Evolutionary conservation across 2,329 filamentous ascomycete species (phyloP), one percentile per base, ranked within the genome.

Genomic region (Tolypocladium ovalisporum): DNA sequence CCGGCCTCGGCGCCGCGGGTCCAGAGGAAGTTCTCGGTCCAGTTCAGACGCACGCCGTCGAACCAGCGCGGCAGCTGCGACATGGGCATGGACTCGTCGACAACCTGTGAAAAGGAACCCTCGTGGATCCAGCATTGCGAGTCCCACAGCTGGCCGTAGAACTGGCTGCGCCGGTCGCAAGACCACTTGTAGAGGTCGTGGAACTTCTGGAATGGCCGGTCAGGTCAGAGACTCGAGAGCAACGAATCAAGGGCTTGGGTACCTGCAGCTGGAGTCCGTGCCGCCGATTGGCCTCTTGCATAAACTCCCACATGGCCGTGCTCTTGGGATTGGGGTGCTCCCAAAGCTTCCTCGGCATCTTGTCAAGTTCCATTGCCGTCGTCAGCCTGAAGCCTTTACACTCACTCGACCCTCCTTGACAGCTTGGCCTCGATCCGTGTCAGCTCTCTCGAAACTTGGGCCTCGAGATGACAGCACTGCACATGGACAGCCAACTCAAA

Each of bases 21-120:
- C 73, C 82, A 92, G 32, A 96, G 81, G 32, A 90, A 71, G 67
- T 94, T 95, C 73, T 95, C 89, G 6, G 89, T 86, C 67, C 86
- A 93, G 66, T 91, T 95, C 63, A 94, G 70, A 6, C 76, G 73
- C 1, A 91, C 78, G 35, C 90, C 90, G 1, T 83, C 74, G 69
- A 94, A 95, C 90, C 90, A 95, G 44, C 76, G 73, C 0, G 90
- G 90, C 6, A 93, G 78, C 19, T 77, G 75, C 59, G 90, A 85
- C 69, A 95, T 89, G 1, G 85, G 82, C 1, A 80, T 77, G 0
- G 75, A 76, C 64, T 89, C 85, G 66, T 95, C 88, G 3, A 94
- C 85, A 1, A 87, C 83, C 12, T 66, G 70, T 0, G 70, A 72
- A 65, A 82, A 84, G 4, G 69, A 72, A 35, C 88, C 88, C 39